phyloP scores from a whole-genome alignment of 1,284 basidiomycete genomes.

The Sporisorium sorghi region DNA sequence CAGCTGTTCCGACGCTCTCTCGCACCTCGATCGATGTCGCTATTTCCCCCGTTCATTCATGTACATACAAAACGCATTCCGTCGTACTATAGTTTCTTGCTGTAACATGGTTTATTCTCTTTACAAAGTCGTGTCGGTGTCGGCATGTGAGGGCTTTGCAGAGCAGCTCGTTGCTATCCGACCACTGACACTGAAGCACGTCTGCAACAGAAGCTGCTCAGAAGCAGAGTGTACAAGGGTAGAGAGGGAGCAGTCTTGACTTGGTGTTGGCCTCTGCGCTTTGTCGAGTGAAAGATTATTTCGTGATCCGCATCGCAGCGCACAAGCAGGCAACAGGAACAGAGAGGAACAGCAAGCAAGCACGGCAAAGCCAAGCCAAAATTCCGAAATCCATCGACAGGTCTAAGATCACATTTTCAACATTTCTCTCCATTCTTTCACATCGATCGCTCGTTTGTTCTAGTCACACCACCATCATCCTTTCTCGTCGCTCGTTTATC shows the following conservation, averaged over 20 bases:
- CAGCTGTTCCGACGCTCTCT: no score
- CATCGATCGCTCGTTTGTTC: neutral
- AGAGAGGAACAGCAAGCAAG: neutral
- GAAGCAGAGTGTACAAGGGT: no score
- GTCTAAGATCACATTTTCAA: conserved; percentile 2
- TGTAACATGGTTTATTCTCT: conserved; percentile 1
- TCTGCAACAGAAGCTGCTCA: no score
- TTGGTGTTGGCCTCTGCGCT: conserved; percentile 1
- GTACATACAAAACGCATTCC: conserved; percentile 24
- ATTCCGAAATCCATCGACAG: conserved; percentile 6
- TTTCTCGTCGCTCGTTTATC: neutral
- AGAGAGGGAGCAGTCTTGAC: no score
- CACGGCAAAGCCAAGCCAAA: neutral
- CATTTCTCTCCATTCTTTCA: neutral
- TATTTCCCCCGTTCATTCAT: conserved; percentile 11
- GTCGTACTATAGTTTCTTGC: conserved; percentile 6
- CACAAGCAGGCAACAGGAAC: neutral
- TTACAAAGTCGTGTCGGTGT: neutral
- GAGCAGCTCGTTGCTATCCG: neutral
- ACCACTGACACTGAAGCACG: neutral
- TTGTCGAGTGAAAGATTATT: neutral
- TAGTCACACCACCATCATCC: neutral
- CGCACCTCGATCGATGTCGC: neutral
- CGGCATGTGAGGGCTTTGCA: neutral
- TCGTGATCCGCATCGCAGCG: conserved; percentile 9